Conservation (phyloP, 75 land plant genomes). For the Pseudotsuga menziesii region DNA sequence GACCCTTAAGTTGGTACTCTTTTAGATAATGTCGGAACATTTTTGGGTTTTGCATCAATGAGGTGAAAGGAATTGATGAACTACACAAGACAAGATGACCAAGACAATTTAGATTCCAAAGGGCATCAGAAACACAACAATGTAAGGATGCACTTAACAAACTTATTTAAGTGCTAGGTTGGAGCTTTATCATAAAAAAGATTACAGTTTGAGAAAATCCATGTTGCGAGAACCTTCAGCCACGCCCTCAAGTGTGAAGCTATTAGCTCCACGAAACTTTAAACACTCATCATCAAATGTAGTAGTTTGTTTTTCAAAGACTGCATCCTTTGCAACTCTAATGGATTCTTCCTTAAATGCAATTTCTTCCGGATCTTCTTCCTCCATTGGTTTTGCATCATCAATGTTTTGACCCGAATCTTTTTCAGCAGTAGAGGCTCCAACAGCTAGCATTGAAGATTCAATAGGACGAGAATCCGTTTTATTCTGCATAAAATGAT, state of each 20-base stretch:
- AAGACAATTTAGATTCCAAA: not conserved
- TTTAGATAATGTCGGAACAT: slow-evolving; percentile 80
- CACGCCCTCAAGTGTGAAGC: slow-evolving; percentile 17
- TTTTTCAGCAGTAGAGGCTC: slow-evolving; percentile 19
- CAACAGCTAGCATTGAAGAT: slow-evolving; percentile 13
- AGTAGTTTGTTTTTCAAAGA: slow-evolving; percentile 53
- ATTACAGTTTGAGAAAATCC: slow-evolving; percentile 91
- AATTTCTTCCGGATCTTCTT: slow-evolving; percentile 82
- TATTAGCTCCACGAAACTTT: slow-evolving; percentile 62
- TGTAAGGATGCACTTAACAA: not conserved
- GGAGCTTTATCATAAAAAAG: slow-evolving; percentile 5
- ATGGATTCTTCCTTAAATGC: slow-evolving; percentile 72
- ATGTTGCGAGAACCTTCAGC: slow-evolving; percentile 60
- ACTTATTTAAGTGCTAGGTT: not conserved
- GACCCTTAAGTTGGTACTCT: slow-evolving; percentile 96
- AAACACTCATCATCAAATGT: slow-evolving; percentile 81
- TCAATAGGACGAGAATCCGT: slow-evolving; percentile 39
- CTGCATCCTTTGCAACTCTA: slow-evolving; percentile 76
- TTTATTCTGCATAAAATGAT: slow-evolving; percentile 98
- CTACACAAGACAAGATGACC: slow-evolving; percentile 33
- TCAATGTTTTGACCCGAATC: slow-evolving; percentile 14
- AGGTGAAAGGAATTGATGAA: slow-evolving; percentile 90
- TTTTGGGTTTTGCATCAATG: slow-evolving; percentile 82
- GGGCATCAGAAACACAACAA: not conserved
- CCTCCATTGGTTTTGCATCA: slow-evolving; percentile 21